Conservation (phyloP, 495 filamentous ascomycete genomes). For the Staphylotrichum longicolle region DNA sequence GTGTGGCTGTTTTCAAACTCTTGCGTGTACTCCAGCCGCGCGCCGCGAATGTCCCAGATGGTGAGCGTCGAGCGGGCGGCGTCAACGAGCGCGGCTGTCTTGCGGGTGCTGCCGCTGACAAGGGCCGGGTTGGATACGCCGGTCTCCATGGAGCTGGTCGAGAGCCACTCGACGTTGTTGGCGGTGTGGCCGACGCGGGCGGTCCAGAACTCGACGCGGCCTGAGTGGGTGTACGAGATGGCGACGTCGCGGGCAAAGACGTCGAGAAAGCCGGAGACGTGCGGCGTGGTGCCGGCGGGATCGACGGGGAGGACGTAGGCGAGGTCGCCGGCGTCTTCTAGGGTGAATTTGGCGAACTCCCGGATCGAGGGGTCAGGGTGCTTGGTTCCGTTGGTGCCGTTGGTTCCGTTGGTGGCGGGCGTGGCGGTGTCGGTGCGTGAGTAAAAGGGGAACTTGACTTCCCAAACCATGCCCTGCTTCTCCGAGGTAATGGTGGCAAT, state of each 20-base stretch:
- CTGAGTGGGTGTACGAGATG: constrained; percentile 76
- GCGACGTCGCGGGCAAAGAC: constrained; percentile 85
- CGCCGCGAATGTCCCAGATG: constrained; percentile 86
- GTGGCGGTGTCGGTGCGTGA: constrained; percentile 31
- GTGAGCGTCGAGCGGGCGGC: constrained; percentile 70
- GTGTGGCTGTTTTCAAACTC: constrained; percentile 68
- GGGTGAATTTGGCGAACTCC: constrained; percentile 69
- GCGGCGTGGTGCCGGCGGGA: constrained; percentile 71
- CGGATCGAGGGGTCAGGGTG: constrained; percentile 46
- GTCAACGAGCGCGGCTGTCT: constrained; percentile 84
- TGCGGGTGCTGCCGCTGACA: constrained; percentile 80
- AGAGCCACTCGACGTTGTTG: constrained; percentile 70
- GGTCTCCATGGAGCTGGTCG: constrained; percentile 80
- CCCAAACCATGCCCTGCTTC: constrained; percentile 84
- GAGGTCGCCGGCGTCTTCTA: constrained; percentile 70
- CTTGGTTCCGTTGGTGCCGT: constrained; percentile 24
- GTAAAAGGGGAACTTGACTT: constrained; percentile 56
- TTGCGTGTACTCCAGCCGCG: constrained; percentile 77
- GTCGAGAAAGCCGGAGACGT: constrained; percentile 79
- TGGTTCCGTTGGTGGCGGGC: constrained; percentile 7
- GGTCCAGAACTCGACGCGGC: constrained; percentile 81
- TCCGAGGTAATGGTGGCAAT: constrained; percentile 81
- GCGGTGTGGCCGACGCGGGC: constrained; percentile 63
- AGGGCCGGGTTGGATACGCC: constrained; percentile 69
- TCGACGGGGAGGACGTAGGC: constrained; percentile 86